These are phyloP conservation scores for Fragaria iinumae DNA, from an alignment of 306 rosid genomes.

Conservation along the genomic window DNA sequence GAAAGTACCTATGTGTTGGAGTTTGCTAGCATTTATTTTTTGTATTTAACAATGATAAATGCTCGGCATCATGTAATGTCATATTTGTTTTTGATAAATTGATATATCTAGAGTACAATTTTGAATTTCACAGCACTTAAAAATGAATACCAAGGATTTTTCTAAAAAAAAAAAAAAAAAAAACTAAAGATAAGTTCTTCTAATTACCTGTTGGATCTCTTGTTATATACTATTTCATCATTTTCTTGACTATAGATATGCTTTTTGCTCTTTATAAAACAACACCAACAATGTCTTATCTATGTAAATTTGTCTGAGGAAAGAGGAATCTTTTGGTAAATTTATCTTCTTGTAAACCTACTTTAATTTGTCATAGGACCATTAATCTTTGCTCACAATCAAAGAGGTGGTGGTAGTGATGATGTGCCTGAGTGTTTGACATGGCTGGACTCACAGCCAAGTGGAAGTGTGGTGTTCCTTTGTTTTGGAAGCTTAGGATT, in stretches of 20 bases:
- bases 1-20: background rate
- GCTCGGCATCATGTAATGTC: background rate
- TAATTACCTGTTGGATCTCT: background rate
- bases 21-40: background rate
- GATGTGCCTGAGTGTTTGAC: slow-evolving; percentile 32
- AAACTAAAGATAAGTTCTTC: background rate
- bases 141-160: background rate
- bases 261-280: background rate
- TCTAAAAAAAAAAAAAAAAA: no score
- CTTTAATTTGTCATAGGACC: slow-evolving; percentile 36
- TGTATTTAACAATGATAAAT: background rate
- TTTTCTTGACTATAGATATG: background rate
- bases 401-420: background rate
- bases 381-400: slow-evolving; percentile 3
- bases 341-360: background rate
- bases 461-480: slow-evolving; percentile 49
- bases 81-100: background rate
- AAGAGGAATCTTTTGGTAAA: background rate
- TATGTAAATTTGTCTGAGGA: background rate
- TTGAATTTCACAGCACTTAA: background rate
- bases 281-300: background rate
- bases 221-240: background rate
- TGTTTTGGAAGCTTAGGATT: slow-evolving; percentile 62
- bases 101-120: background rate
- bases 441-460: slow-evolving; percentile 59